phyloP scores from a whole-genome alignment of 257 asterid genomes.

The Solanum tacnaense region DNA sequence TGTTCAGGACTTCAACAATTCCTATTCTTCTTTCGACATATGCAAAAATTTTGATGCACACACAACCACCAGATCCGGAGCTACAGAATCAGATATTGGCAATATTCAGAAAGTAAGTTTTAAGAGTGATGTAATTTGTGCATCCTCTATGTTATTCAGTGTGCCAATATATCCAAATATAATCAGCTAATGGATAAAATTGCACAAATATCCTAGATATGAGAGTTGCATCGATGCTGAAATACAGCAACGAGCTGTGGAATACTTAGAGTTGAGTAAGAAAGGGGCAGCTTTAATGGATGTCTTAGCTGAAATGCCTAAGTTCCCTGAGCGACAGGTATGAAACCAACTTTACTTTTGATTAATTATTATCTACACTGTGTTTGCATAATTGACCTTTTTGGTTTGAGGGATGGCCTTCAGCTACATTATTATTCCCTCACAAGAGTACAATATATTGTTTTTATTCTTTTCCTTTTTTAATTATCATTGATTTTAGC shows the following conservation, averaged over 20 bases:
- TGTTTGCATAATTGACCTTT: background rate
- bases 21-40: conserved; percentile 89
- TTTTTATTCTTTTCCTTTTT: background rate
- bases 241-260: conserved; percentile 92
- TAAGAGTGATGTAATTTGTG: background rate
- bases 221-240: conserved; percentile 93
- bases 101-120: conserved; percentile 61
- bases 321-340: conserved; percentile 96
- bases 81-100: conserved; percentile 76
- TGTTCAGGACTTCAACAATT: conserved; percentile 70
- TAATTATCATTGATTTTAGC: background rate
- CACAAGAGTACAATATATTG: background rate
- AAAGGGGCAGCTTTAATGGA: conserved; percentile 84
- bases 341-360: background rate
- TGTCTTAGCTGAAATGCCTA: conserved; percentile 94
- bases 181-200: background rate
- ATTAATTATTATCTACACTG: background rate
- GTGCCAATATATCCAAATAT: conserved; percentile 6
- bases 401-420: conserved; percentile 11
- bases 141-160: background rate
- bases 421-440: background rate
- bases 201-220: conserved; percentile 38
- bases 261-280: conserved; percentile 75
- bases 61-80: conserved; percentile 80
- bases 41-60: conserved; percentile 91